phyloP scores from a whole-genome alignment of 345 rosid species.

The Citrus australasica region DNA sequence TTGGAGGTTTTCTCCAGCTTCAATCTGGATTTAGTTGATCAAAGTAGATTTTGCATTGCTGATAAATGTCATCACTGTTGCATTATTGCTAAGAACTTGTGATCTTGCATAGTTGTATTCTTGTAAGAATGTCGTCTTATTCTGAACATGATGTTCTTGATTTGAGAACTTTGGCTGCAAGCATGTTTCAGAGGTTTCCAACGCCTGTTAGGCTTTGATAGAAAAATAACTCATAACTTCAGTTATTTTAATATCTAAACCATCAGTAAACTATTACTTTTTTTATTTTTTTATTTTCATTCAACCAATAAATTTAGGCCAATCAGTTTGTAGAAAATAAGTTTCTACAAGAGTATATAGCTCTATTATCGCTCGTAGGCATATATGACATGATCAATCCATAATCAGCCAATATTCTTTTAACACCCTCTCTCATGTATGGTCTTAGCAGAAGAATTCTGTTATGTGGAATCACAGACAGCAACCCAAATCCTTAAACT shows the following conservation, averaged over 20 bases:
- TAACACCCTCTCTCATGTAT: not conserved
- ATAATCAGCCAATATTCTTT: not conserved
- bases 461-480: too few species aligned
- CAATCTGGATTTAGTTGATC: not conserved
- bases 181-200: not conserved
- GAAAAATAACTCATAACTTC: not conserved
- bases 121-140: not conserved
- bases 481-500: not conserved
- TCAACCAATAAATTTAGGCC: too few species aligned
- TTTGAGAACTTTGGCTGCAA: not conserved
- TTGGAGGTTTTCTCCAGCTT: not conserved
- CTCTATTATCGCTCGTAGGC: not conserved
- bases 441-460: not conserved
- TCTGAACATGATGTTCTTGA: not conserved
- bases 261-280: not conserved
- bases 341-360: too few species aligned
- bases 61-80: not conserved
- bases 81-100: not conserved
- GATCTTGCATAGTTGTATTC: not conserved
- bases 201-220: not conserved
- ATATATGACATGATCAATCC: not conserved
- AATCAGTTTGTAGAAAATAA: too few species aligned
- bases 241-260: not conserved
- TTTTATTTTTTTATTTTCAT: too few species aligned
- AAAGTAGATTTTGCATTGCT: not conserved